A percentile compares a stretch with the other conserved stretches of the same genome.
These are phyloP conservation scores for Grosmannia huntii DNA, from an alignment of 2,329 filamentous ascomycete genomes.

Conservation along the genomic window DNA sequence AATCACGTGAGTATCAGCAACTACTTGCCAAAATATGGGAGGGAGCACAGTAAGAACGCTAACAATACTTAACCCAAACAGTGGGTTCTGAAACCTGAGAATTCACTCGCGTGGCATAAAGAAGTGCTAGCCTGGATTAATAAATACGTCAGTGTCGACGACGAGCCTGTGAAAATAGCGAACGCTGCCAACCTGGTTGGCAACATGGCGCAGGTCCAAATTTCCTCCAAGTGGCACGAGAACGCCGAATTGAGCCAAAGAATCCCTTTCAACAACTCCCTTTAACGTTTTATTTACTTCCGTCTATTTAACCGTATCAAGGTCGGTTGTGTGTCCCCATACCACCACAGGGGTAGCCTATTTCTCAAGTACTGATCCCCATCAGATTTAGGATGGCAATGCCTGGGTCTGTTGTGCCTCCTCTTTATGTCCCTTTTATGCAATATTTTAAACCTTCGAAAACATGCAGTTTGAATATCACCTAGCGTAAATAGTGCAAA, in stretches of 20 bases:
- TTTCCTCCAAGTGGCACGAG: neutral
- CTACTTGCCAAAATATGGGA: too few species aligned
- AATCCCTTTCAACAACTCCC: neutral
- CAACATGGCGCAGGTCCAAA: neutral
- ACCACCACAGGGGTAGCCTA: too few species aligned
- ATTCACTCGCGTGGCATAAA: conserved; percentile 78
- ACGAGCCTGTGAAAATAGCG: neutral
- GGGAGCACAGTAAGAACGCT: neutral
- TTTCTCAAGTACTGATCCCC: too few species aligned
- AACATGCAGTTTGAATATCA: too few species aligned
- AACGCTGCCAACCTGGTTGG: neutral
- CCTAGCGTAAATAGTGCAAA: neutral
- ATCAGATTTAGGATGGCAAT: too few species aligned
- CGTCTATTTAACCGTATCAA: too few species aligned
- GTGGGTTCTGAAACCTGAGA: conserved; percentile 87
- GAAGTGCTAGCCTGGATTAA: conserved; percentile 73
- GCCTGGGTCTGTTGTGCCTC: too few species aligned
- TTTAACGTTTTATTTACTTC: too few species aligned
- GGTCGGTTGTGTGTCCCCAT: too few species aligned
- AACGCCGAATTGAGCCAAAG: neutral
- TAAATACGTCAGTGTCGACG: conserved; percentile 38
- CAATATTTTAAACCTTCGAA: too few species aligned
- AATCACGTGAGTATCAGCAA: conserved; percentile 34
- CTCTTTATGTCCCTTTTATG: too few species aligned
- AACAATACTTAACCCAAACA: conserved; percentile 14